Base-by-base conservation (phyloP, 2,329 filamentous ascomycete species). In the Hypoxylon sp. region DNA sequence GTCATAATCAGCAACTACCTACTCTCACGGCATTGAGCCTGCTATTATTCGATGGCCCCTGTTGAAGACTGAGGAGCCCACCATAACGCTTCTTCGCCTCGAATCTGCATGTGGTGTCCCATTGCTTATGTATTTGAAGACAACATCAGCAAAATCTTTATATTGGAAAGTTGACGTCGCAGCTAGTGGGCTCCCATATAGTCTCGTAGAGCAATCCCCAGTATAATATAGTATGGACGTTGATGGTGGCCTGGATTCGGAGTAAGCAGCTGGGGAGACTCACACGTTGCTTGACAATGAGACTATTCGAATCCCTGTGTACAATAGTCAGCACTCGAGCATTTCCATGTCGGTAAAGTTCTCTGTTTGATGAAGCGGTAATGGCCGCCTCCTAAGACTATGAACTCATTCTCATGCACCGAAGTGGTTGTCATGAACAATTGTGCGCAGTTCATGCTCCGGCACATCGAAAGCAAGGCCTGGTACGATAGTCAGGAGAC, bases 401-500 rank as follows among this genome's bases (percentile, higher is more conserved):
- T 53, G n/a, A 30, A 44, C 51, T 44, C 51, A 30, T 44, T 53
- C 16, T 53, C 18, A 12, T n/a, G 32, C 18, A 44, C 18, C 24
- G 36, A 18, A 14, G 11, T 26, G 51, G 28, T 44, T 30, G 32
- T 26, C 24, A 40, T 44, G 36, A n/a, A 22, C 11, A 26, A 32
- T 44, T 22, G 49, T 30, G 36, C 16, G n/a, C 38, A 44, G 30
- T n/a, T 26, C 12, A 32, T n/a, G 28, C 24, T 26, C 51, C 38
- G 38, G 51, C 36, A 40, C 16, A 18, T 53, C 38, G 24, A 53
- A 12, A 42, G 28, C 16, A 22, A 12, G 16, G 14, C 16, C 51
- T 53, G n/a, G 51, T 53, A 53, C 30, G 51, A 53, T 53, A 28
- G 36, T 53, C 51, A 53, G 51, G 51, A 53, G 51, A 53, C 38